Conservation (phyloP, 352 stramenopile genomes). For the Blastocystis sp. region DNA sequence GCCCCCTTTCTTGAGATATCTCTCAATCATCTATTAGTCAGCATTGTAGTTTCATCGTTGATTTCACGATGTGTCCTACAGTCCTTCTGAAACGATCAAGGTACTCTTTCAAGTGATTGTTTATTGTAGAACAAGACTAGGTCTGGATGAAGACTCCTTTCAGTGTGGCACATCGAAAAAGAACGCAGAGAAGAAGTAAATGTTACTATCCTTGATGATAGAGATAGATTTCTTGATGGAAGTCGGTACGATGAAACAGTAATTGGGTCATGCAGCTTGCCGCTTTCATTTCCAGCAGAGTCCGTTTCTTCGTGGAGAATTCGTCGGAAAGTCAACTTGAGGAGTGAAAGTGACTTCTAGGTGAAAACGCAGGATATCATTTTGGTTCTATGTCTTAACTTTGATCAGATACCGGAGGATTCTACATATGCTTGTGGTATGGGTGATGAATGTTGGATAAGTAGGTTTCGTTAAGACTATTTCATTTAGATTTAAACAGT, state of each 20-base stretch:
- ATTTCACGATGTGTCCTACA: too few relatives aligned
- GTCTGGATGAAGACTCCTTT: neutral
- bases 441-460: slow-evolving; percentile 50
- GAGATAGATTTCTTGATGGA: slow-evolving; percentile 24
- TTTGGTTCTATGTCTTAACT: slow-evolving; percentile 14
- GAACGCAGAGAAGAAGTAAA: slow-evolving; percentile 11
- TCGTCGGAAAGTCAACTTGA: neutral
- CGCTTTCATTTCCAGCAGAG: neutral
- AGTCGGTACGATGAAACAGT: slow-evolving; percentile 47
- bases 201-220: neutral
- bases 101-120: too few relatives aligned
- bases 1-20: too few relatives aligned
- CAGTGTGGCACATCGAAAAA: neutral
- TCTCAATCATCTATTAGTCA: too few relatives aligned
- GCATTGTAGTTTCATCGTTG: too few relatives aligned
- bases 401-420: slow-evolving; percentile 30
- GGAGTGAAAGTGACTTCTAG: neutral
- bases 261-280: slow-evolving; percentile 1
- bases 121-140: neutral
- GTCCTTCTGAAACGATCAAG: too few relatives aligned
- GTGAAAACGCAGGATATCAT: slow-evolving; percentile 49
- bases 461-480: neutral
- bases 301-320: slow-evolving; percentile 8
- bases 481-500: slow-evolving; percentile 13
- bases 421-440: neutral